Evolutionary conservation across 2,329 filamentous ascomycete genomes (phyloP).

Genomic region (Zymoseptoria ardabiliae): DNA sequence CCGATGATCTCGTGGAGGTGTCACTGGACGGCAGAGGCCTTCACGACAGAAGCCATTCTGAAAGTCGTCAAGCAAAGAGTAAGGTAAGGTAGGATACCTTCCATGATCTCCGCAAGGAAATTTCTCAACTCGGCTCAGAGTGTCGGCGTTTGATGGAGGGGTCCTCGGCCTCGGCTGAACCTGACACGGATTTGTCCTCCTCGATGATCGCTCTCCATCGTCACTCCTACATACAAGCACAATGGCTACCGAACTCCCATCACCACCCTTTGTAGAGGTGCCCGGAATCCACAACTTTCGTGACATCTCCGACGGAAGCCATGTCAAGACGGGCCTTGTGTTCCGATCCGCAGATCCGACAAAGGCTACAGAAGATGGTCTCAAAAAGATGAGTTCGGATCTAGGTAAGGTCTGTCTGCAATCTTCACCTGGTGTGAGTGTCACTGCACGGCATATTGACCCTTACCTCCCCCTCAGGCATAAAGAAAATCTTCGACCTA

Average conservation of each 20-base stretch:
- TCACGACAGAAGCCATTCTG: no score
- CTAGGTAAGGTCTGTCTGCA: conserved; percentile 22
- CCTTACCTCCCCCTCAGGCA: conserved; percentile 38
- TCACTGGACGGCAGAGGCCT: no score
- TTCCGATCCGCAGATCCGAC: conserved; percentile 65
- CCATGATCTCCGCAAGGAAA: background rate
- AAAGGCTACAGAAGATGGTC: conserved; percentile 47
- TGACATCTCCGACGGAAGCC: conserved; percentile 54
- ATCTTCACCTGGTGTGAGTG: background rate
- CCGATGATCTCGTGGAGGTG: no score
- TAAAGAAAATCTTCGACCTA: conserved; percentile 62
- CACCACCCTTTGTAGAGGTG: conserved; percentile 36
- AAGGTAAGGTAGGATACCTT: no score
- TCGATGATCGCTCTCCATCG: background rate
- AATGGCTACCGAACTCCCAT: conserved; percentile 13
- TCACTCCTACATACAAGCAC: background rate
- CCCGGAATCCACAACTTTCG: conserved; percentile 61
- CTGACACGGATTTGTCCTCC: background rate
- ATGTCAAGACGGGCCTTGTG: conserved; percentile 47
- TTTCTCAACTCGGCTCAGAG: background rate
- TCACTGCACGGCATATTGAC: conserved; percentile 19
- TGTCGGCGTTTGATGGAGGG: background rate
- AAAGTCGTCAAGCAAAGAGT: background rate
- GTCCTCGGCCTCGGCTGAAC: background rate
- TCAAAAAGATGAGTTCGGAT: conserved; percentile 40